Base-by-base conservation (phyloP, 208 protist genomes). In the Acanthamoeba polyphaga region DNA sequence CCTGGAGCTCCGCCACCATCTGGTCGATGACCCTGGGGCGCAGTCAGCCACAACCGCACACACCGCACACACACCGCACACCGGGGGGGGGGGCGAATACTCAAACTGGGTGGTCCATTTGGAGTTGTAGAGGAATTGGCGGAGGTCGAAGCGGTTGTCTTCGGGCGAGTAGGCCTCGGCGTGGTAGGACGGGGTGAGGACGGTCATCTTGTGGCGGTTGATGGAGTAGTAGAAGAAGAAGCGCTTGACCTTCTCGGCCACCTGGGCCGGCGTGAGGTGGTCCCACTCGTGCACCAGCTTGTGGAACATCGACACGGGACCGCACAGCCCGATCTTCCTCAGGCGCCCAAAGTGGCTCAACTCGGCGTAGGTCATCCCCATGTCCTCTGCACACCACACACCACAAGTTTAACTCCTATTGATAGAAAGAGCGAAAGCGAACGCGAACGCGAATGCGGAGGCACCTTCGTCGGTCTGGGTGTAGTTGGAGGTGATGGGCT, bases 361-460 rank as follows among this genome's bases (percentile, higher is more conserved):
- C 89, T 98, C 98, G 1, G 95, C 97, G 93, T 98, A 98, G 2
- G 97, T 97, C 98, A 98, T 98, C 53, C 98, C 98, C 98, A 98
- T 98, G 84, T 98, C 98, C 15, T 55, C 95, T 89, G 98, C 97
- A 68, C 96, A 55, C 24, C 76, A 1, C 12, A 72, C 17, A 95
- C 27, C 9, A 94, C 76, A 91, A 94, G 3, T 34, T 58, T 10
- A 94, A 10, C 49, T 94, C 49, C 22, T 49, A 49, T 49, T 49
- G 2, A 49, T 38, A 38, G n/a, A n/a, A n/a, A n/a, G n/a, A n/a
- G n/a, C n/a, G n/a, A n/a, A n/a, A n/a, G n/a, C n/a, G 38, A 38
- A 38, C 38, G 38, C 38, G 38, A 38, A 38, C 38, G 38, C 10
- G 27, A 51, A 85, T 7, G 46, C 15, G 34, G 46, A 55, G 43